Conservation (phyloP, 1,284 basidiomycete species). For the Marasmius fiardii region DNA sequence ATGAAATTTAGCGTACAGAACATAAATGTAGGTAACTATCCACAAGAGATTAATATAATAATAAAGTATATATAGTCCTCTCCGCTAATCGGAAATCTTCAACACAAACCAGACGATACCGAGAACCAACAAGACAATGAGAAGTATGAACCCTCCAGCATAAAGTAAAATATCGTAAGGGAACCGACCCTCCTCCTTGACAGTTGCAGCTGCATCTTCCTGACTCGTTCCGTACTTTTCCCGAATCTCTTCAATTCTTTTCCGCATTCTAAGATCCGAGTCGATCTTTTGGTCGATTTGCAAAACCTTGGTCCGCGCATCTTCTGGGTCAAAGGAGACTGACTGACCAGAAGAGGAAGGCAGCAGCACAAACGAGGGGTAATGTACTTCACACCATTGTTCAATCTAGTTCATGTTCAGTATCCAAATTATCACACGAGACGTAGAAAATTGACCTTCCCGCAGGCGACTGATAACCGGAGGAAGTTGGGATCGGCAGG, state of each 20-base stretch:
- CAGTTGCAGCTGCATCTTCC: not conserved
- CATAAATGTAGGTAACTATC: not conserved
- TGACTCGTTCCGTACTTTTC: conserved; percentile 10
- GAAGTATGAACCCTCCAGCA: not conserved
- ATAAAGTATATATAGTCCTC: not conserved
- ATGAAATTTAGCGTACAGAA: not conserved
- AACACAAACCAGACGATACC: not conserved
- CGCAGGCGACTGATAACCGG: conserved; percentile 75
- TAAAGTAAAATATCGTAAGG: not conserved
- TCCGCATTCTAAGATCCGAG: conserved; percentile 36
- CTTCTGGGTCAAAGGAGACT: conserved; percentile 39
- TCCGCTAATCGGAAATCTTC: not conserved
- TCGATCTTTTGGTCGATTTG: conserved; percentile 37
- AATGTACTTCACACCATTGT: conserved; percentile 87
- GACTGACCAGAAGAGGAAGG: conserved; percentile 25
- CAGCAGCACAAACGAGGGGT: conserved; percentile 78
- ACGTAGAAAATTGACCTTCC: conserved; percentile 42
- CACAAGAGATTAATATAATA: not conserved
- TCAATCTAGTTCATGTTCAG: conserved; percentile 63
- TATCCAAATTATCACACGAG: not conserved
- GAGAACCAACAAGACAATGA: not conserved
- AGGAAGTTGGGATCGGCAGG: conserved; percentile 89
- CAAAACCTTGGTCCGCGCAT: conserved; percentile 55
- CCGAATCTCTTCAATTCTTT: conserved; percentile 32
- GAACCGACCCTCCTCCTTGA: not conserved